Conservation (phyloP, 768 basidiomycete genomes). For the Phylloporus rhodoxanthus region DNA sequence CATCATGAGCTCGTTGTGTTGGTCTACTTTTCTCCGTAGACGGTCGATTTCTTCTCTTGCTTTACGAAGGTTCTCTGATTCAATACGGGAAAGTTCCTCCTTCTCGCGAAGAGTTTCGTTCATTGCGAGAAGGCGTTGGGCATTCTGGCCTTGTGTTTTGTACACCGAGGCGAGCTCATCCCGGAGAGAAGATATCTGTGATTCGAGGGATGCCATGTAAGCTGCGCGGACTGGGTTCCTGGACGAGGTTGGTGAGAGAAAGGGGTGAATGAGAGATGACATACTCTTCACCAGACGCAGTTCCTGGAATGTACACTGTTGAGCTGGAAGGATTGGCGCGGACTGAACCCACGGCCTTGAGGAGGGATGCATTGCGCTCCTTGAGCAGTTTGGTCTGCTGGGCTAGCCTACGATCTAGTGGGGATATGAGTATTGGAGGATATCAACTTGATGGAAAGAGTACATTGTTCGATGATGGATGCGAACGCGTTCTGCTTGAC, state of each 20-base stretch:
- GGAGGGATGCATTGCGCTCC: constrained; percentile 83
- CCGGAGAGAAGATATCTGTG: constrained; percentile 85
- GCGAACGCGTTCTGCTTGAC: constrained; percentile 74
- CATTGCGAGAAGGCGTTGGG: constrained; percentile 87
- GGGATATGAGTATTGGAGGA: constrained; percentile 11
- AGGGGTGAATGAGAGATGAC: constrained; percentile 19
- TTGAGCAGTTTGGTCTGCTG: constrained; percentile 89
- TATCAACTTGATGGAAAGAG: constrained; percentile 21
- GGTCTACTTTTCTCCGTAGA: constrained; percentile 70
- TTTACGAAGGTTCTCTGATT: constrained; percentile 75
- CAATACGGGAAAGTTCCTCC: constrained; percentile 78
- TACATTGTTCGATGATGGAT: constrained; percentile 90
- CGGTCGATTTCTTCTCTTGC: constrained; percentile 67
- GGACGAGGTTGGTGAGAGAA: constrained; percentile 2
- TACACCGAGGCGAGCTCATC: constrained; percentile 93
- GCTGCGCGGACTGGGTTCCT: constrained; percentile 85
- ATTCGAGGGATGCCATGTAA: constrained; percentile 87
- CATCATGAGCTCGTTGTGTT: constrained; percentile 78
- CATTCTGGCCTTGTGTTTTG: constrained; percentile 94
- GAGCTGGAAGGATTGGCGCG: constrained; percentile 56
- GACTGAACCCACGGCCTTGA: constrained; percentile 77
- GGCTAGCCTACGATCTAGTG: constrained; percentile 80
- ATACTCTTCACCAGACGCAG: constrained; percentile 62
- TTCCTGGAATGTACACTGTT: constrained; percentile 53
- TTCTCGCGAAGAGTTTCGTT: constrained; percentile 92